Base-by-base conservation (phyloP, 2,329 filamentous ascomycete genomes). In the Monosporascus sp. region DNA sequence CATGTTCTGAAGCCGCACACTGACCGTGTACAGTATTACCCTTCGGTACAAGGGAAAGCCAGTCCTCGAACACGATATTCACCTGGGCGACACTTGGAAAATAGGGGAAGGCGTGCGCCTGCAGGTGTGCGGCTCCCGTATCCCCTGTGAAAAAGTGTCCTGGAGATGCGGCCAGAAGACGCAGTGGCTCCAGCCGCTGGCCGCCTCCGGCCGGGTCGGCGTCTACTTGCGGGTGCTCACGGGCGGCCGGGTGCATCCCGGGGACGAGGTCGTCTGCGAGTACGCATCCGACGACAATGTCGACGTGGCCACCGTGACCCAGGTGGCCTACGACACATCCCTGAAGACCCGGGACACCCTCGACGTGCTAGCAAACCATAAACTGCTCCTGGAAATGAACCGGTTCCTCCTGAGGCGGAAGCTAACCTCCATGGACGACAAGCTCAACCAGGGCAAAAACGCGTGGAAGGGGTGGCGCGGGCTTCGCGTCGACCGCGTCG, bases 91-190 rank as follows among this genome's bases (percentile, higher is more conserved):
- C 38, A 51, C 63, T 4, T 63, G 60, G 62, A 57, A 40, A 37
- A 52, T 64, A 37, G 60, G 62, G 3, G 37, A 56, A 17, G 50
- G 53, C 17, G 62, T 61, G 9, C 54, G 58, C 16, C 52, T 64
- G 16, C 50, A 63, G 38, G 60, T 60, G 2, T 63, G 59, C 46
- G 60, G 61, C 9, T 54, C 58, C 8, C 57, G 61, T 14, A 53
- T 64, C 22, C 61, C 59, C 2, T 63, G 61, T 45, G 46, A 52
- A n/a, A 63, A 64, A 44, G 48, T 65, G 9, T 52, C 61, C 2
- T 65, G 63, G 60, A 51, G 61, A 26, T 64, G 62, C 50, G 58
- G 57, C 6, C 61, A 65, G 50, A 63, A 58, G 40, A 55, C 62
- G 27, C 37, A 52, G 24, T 63, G 60, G 62, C 59, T 64, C 3